A percentile compares a stretch with the other conserved stretches of the same genome.
Conservation (phyloP, 352 stramenopile species). For the Blastocystis hominis region DNA sequence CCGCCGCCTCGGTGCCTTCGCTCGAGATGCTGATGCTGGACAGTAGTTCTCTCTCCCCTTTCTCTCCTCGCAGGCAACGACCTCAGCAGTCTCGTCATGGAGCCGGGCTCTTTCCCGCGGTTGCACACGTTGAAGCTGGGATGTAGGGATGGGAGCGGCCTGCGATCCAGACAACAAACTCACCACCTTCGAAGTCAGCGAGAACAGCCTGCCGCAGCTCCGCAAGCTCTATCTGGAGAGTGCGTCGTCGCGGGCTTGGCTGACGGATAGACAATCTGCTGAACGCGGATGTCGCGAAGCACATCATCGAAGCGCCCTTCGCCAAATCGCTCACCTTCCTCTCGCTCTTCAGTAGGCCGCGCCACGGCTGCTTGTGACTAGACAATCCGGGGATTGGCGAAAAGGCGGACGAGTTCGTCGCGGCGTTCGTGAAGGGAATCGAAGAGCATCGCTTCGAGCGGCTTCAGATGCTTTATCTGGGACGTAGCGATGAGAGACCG, state of each 20-base stretch:
- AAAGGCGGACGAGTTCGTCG: slow-evolving; percentile 9
- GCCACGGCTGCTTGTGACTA: background rate
- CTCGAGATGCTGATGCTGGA: slow-evolving; percentile 31
- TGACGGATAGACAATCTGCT: slow-evolving; percentile 37
- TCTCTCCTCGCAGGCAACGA: background rate
- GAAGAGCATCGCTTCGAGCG: slow-evolving; percentile 8
- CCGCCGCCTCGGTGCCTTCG: background rate
- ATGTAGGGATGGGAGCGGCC: background rate
- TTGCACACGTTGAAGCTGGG: slow-evolving; percentile 20
- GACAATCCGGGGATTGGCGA: slow-evolving; percentile 31
- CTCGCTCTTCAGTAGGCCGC: background rate
- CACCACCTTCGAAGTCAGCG: background rate
- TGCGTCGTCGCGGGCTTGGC: background rate
- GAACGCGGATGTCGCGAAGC: background rate
- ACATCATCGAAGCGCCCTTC: slow-evolving; percentile 13
- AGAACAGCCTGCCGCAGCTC: background rate
- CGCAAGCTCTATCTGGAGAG: slow-evolving; percentile 46
- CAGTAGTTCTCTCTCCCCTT: background rate
- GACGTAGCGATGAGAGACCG: background rate
- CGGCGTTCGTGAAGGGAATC: background rate
- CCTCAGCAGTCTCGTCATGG: background rate
- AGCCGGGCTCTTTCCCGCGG: background rate
- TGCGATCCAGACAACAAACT: background rate
- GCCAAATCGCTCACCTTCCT: slow-evolving; percentile 29
- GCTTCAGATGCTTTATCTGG: slow-evolving; percentile 39